Base-by-base conservation (phyloP, 2,329 filamentous ascomycete genomes). In the Colletotrichum sp. region DNA sequence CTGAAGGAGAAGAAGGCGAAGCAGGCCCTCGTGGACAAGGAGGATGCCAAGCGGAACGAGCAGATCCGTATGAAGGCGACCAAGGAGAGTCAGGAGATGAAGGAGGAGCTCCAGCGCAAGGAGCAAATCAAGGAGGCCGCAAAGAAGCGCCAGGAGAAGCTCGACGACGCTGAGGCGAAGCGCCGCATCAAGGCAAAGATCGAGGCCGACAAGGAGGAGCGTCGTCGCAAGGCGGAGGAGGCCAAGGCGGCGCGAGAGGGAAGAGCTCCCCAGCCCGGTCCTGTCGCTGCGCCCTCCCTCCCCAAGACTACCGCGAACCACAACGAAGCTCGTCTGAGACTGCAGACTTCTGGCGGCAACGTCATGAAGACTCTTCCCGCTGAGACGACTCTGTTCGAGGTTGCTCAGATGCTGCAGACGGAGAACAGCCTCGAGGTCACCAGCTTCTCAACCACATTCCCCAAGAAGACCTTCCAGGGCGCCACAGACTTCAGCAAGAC, bases 91-190 rank as follows among this genome's bases (percentile, higher is more conserved):
- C 95, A 98, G 80, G 96, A 98, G 77, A 88, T 93, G 76, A 98
- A 98, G 87, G 97, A 99, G 84, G 95, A 98, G 77, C 89, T 99
- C 25, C 89, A 93, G 80, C 93, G 93, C 81, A 97, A 98, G 84
- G 95, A 99, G 87, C 95, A 95, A 83, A 92, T 98, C 83, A 98
- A 98, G 85, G 95, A 98, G 80, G 96, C 95, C 0, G 93, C 93
- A 69, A 92, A 92, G 81, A 98, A 98, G 88, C 93, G 93, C 71
- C 92, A 93, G 81, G 97, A 99, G 87, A 98, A 98, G 88, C 87
- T 91, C 57, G 95, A 94, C 19, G 97, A 99, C 69, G 85, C 94
- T 11, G 95, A 95, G 59, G 96, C 95, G 13, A 97, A 96, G 89
- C 95, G 94, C 85, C 92, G 95, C 44, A 96, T 98, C 84, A 94